Base-by-base conservation (phyloP, 306 rosid species). In the Potentilla sterilis region DNA sequence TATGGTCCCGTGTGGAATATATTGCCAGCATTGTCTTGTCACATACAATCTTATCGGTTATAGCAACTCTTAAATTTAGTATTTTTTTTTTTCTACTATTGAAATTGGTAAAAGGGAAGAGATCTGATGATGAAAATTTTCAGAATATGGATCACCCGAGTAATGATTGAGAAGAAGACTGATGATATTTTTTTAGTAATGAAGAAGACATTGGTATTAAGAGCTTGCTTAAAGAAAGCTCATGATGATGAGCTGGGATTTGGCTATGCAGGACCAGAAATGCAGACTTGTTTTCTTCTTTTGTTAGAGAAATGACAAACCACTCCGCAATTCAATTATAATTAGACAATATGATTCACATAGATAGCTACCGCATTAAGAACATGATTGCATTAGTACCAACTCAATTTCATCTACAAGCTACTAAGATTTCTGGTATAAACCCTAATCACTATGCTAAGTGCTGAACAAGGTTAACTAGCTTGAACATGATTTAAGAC, bases 401-500 rank as follows among this genome's bases (percentile, higher is more conserved):
- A 13, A 35, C 41, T 70, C 13, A 38, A 38, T 62, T 34, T 34
- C 67, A 62, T 57, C 65, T 48, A 43, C 43, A 67, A 59, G 47
- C 28, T 18, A 37, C 69, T 37, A 18, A 38, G 34, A 5, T 64
- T 64, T 15, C 67, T 13, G 67, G 19, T 61, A 61, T 61, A 61
- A 61, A 12, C 46, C 57, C 66, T 35, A 49, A 18, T 69, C 52
- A 22, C 22, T 64, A 5, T 13, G 38, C 43, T 34, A 62, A 62
- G 1, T 32, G 42, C 42, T 16, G 67, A 62, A 62, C 43, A 15
- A 61, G 37, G 66, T 21, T 19, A 52, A 47, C 51, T 51, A 51
- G 62, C 62, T 21, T 21, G 61, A 51, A 51, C n/a, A 61, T 37
- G 1, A 28, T 79, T 28, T 69, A 89, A 72, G 81, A 42, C 74